Base-by-base conservation (phyloP, 192 early-diverging fungal genomes). In the Allomyces arbusculus region DNA sequence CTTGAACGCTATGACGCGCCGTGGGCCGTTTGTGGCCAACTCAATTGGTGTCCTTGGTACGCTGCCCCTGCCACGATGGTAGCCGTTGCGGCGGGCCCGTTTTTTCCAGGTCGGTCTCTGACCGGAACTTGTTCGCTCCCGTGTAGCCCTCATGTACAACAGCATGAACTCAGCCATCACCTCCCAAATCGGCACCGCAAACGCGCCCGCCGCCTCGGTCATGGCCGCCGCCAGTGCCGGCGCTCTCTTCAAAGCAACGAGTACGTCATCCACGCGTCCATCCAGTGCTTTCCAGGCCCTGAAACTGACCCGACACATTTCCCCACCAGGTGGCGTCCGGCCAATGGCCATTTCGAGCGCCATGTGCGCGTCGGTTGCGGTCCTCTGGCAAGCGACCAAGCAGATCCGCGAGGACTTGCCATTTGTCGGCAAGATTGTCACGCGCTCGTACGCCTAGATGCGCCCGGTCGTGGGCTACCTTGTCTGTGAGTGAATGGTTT, bases 11-110 rank as follows among this genome's bases (percentile, higher is more conserved):
- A 85, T 87, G 73, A 91, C 89, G 11, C 82, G 89, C 61, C 85
- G 89, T 64, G 89, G 89, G n/a, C 89, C 89, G 23, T 88, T 86
- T 67, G 71, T 91, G 63, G 89, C 83, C 70, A 91, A 91, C 79
- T 87, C 89, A 26, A 74, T 84, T 40, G 89, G 87, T 70, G 78
- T 91, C 23, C 71, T 91, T 67, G 78, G 75, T 73, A 77, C 63
- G 70, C 68, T 19, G 8, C 1, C 9, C 4, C 24, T 7, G 44
- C 3, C 44, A 5, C 24, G 67, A 26, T 19, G 23, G 62, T 24
- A 44, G 44, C 23, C 45, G n/a, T 14, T 58, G 44, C n/a, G 43
- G 20, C 25, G 26, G 20, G 20, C 33, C 55, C 45, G 25, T 10
- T 65, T 2, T 2, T 45, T 23, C 43, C 23, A 44, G 44, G 20